Conservation (phyloP, 1,284 basidiomycete species). For the Ganoderma boninense region DNA sequence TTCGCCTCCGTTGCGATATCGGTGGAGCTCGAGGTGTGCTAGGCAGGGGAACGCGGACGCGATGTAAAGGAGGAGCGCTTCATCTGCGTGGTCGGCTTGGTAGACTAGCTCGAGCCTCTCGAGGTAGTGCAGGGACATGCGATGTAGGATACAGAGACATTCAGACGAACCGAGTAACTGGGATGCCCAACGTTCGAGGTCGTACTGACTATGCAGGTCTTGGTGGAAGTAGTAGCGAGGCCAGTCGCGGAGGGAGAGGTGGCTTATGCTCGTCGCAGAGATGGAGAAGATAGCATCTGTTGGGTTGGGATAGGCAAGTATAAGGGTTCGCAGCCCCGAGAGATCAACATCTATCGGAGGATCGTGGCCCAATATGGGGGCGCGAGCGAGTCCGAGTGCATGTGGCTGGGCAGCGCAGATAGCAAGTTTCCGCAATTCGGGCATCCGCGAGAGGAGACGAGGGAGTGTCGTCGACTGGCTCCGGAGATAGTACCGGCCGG, state of each 20-base stretch:
- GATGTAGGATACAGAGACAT: slow-evolving; percentile 14
- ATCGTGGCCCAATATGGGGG: slow-evolving; percentile 11
- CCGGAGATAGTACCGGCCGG: slow-evolving; percentile 10
- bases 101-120: slow-evolving; percentile 18
- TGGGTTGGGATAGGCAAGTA: slow-evolving; percentile 19
- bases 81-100: slow-evolving; percentile 13
- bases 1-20: slow-evolving; percentile 6
- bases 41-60: slow-evolving; percentile 12
- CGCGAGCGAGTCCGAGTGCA: slow-evolving; percentile 4
- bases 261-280: neutral
- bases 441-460: slow-evolving; percentile 9
- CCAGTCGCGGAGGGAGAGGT: slow-evolving; percentile 22
- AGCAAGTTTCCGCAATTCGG: slow-evolving; percentile 1
- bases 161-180: slow-evolving; percentile 19
- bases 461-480: slow-evolving; percentile 11
- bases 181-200: slow-evolving; percentile 8
- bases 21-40: slow-evolving; percentile 17
- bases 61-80: slow-evolving; percentile 20
- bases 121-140: slow-evolving; percentile 13
- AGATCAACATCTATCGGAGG: neutral
- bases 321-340: slow-evolving; percentile 5
- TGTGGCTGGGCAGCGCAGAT: slow-evolving; percentile 8
- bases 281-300: slow-evolving; percentile 19
- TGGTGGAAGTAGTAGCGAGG: slow-evolving; percentile 19
- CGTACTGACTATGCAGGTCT: neutral